These are phyloP conservation scores for Rhododendron simsii DNA, from an alignment of 148 eudicot genomes.

Conservation along the genomic window DNA sequence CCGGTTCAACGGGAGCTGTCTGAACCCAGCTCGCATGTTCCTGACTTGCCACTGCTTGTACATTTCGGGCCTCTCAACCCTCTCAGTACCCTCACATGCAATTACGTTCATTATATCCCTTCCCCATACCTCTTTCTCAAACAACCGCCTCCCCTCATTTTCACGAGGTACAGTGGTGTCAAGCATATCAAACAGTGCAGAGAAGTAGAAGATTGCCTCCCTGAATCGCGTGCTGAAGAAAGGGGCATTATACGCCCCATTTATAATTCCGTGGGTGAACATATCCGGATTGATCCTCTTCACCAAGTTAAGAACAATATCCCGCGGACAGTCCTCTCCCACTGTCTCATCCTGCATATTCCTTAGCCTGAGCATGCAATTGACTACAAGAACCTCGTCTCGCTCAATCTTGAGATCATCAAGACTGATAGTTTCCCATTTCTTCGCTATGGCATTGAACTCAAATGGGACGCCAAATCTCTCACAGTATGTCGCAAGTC, in stretches of 20 bases:
- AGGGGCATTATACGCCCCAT: slow-evolving; percentile 32
- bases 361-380: slow-evolving; percentile 25
- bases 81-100: slow-evolving; percentile 61
- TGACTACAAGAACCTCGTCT: slow-evolving; percentile 33
- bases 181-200: slow-evolving; percentile 36
- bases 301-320: slow-evolving; percentile 32
- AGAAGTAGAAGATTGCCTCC: slow-evolving; percentile 35
- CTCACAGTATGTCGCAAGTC: slow-evolving; percentile 44
- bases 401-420: slow-evolving; percentile 33
- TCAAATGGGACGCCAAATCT: slow-evolving; percentile 47
- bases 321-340: slow-evolving; percentile 26
- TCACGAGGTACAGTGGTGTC: slow-evolving; percentile 27
- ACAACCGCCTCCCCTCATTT: slow-evolving; percentile 17
- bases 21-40: slow-evolving; percentile 43
- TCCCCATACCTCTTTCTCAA: slow-evolving; percentile 35
- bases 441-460: slow-evolving; percentile 44
- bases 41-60: slow-evolving; percentile 68
- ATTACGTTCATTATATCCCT: slow-evolving; percentile 43
- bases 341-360: slow-evolving; percentile 27
- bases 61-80: slow-evolving; percentile 58
- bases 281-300: slow-evolving; percentile 32
- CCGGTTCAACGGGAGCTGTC: slow-evolving; percentile 23
- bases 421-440: slow-evolving; percentile 35
- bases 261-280: slow-evolving; percentile 34
- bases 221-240: slow-evolving; percentile 36